These are phyloP conservation scores for Anthostomella pinea DNA, from an alignment of 2,329 filamentous ascomycete species.

Conservation along the genomic window DNA sequence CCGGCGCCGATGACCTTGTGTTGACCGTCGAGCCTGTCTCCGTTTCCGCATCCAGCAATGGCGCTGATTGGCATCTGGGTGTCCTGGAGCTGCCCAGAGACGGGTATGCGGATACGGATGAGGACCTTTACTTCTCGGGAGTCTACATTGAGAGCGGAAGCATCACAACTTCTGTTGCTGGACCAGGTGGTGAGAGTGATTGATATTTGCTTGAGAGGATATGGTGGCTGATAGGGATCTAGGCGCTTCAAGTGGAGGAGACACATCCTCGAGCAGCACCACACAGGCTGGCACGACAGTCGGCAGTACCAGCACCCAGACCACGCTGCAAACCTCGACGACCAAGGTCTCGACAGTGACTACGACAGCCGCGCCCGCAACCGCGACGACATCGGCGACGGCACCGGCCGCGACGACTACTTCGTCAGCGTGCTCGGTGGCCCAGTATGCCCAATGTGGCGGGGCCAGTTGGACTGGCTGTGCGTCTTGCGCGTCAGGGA, in stretches of 20 bases:
- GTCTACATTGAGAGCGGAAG: slow-evolving; percentile 65
- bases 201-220: neutral
- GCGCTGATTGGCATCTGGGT: slow-evolving; percentile 70
- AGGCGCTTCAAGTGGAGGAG: slow-evolving; percentile 9
- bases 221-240: slow-evolving; percentile 4
- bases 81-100: slow-evolving; percentile 61
- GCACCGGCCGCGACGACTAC: slow-evolving; percentile 15
- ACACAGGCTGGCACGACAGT: slow-evolving; percentile 1
- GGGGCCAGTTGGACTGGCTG: slow-evolving; percentile 35
- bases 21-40: slow-evolving; percentile 59
- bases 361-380: slow-evolving; percentile 11
- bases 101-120: slow-evolving; percentile 50
- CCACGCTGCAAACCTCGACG: slow-evolving; percentile 11
- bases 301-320: slow-evolving; percentile 6
- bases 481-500: slow-evolving; percentile 32
- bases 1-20: slow-evolving; percentile 54
- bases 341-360: slow-evolving; percentile 13
- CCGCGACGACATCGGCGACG: neutral
- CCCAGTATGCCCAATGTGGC: slow-evolving; percentile 37
- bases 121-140: slow-evolving; percentile 71
- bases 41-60: slow-evolving; percentile 61
- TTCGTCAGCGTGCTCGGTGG: slow-evolving; percentile 15
- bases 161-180: slow-evolving; percentile 32
- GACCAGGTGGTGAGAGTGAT: slow-evolving; percentile 15
- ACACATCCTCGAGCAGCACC: slow-evolving; percentile 8